phyloP scores from a whole-genome alignment of 345 rosid genomes.

The Populus davidiana region DNA sequence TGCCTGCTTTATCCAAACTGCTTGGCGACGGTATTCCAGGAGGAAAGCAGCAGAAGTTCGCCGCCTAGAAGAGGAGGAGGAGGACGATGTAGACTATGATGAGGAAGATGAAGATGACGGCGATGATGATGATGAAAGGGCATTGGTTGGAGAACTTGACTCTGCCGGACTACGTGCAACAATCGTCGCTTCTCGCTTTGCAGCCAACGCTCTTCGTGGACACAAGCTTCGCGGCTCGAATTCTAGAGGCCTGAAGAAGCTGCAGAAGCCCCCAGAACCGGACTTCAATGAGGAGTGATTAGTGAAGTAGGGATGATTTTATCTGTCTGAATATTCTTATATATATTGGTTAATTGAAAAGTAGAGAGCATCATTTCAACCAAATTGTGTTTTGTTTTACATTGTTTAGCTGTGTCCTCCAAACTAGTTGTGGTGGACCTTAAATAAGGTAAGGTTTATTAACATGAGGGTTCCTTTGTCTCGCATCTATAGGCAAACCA shows the following conservation, averaged over 20 bases:
- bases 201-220: slow-evolving; percentile 66
- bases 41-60: slow-evolving; percentile 60
- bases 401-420: background rate
- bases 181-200: slow-evolving; percentile 67
- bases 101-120: slow-evolving; percentile 17
- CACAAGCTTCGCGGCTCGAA: slow-evolving; percentile 32
- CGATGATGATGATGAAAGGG: slow-evolving; percentile 28
- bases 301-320: background rate
- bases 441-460: background rate
- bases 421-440: background rate
- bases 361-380: background rate
- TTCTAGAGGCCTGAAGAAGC: slow-evolving; percentile 34
- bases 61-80: slow-evolving; percentile 50
- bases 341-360: background rate
- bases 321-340: background rate
- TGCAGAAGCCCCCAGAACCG: slow-evolving; percentile 82
- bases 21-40: slow-evolving; percentile 63
- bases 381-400: background rate
- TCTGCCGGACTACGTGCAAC: slow-evolving; percentile 59
- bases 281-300: slow-evolving; percentile 41
- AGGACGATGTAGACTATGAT: background rate
- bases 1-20: background rate
- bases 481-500: too few relatives aligned
- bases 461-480: background rate
- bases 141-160: slow-evolving; percentile 20